Conservation (phyloP, 345 rosid species). For the Anastatica hierochuntica region DNA sequence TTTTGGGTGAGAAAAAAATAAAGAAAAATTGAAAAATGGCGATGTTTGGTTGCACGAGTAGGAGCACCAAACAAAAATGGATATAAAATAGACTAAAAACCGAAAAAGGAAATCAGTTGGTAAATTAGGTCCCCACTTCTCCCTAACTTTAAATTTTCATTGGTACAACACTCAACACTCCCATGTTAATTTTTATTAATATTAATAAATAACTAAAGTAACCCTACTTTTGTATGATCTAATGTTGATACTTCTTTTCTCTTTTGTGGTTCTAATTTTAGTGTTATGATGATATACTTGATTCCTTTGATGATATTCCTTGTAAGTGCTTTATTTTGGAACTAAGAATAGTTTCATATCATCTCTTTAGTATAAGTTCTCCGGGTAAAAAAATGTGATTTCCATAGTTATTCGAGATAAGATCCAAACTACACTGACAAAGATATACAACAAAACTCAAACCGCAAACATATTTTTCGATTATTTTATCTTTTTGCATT, state of each 20-base stretch:
- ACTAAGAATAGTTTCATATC: background rate
- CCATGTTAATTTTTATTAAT: constrained; percentile 7
- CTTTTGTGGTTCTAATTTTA: constrained; percentile 13
- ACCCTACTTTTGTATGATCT: constrained; percentile 12
- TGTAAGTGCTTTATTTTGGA: constrained; percentile 5
- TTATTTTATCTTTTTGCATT: background rate
- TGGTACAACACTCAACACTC: constrained; percentile 25
- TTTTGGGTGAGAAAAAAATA: background rate
- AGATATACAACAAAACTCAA: background rate
- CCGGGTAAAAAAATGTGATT: background rate
- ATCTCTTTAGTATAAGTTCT: constrained; percentile 5
- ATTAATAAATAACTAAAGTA: background rate
- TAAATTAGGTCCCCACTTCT: constrained; percentile 24
- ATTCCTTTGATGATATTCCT: constrained; percentile 5
- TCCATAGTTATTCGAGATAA: background rate
- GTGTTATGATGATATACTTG: background rate
- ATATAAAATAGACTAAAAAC: constrained; percentile 22
- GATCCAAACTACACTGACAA: background rate
- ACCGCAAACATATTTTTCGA: background rate
- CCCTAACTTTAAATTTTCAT: constrained; percentile 25
- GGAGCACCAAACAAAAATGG: constrained; percentile 25
- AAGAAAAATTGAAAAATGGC: constrained; percentile 10
- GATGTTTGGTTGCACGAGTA: constrained; percentile 26
- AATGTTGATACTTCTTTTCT: background rate
- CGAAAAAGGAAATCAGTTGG: constrained; percentile 21